Evolutionary conservation across 352 stramenopile genomes (phyloP).

Genomic region (Phytophthora fragariae): DNA sequence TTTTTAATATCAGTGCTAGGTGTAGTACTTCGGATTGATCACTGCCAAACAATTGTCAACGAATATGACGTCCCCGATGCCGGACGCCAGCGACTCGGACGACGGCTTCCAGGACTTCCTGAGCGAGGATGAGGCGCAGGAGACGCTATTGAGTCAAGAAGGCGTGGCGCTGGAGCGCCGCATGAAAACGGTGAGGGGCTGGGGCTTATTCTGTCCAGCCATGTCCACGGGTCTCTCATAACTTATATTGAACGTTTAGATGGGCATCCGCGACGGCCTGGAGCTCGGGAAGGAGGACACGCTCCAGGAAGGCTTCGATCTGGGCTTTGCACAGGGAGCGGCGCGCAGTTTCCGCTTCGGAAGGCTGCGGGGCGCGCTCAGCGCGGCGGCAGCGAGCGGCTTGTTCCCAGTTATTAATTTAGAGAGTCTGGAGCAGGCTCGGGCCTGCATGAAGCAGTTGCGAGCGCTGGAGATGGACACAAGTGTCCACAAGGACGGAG

Average conservation of each 20-base stretch:
- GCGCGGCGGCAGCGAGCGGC: conserved; percentile 33
- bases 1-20: too few species aligned
- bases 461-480: conserved; percentile 37
- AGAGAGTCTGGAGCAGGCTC: background rate
- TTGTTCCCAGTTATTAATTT: conserved; percentile 19
- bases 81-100: conserved; percentile 28
- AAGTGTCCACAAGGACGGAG: conserved; percentile 5
- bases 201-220: too few species aligned
- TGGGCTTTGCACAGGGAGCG: conserved; percentile 53
- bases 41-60: too few species aligned
- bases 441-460: conserved; percentile 25
- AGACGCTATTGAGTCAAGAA: conserved; percentile 57
- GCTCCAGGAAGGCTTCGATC: conserved; percentile 76
- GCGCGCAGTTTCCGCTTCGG: conserved; percentile 51
- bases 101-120: conserved; percentile 75
- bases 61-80: too few species aligned
- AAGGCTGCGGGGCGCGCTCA: conserved; percentile 58
- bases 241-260: conserved; percentile 25
- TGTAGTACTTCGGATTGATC: too few species aligned
- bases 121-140: conserved; percentile 61
- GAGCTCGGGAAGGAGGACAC: conserved; percentile 77
- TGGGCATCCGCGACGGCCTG: conserved; percentile 73
- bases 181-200: conserved; percentile 57
- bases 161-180: conserved; percentile 60
- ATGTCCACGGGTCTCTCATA: too few species aligned